phyloP scores from a whole-genome alignment of 148 eudicot genomes.

The Bassia scoparia region DNA sequence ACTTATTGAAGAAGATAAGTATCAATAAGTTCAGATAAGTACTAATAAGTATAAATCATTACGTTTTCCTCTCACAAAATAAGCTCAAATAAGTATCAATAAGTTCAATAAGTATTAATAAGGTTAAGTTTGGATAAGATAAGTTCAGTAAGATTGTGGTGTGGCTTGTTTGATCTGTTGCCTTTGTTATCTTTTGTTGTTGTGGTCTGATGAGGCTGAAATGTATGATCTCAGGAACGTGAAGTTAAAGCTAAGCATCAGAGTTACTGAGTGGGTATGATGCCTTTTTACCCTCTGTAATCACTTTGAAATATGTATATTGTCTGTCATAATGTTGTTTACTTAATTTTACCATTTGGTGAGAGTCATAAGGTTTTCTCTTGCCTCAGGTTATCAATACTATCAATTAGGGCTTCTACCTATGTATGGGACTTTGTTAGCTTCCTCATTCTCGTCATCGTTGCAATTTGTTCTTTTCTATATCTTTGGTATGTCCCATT shows the following conservation, averaged over 20 bases:
- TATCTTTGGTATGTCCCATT: constrained; percentile 63
- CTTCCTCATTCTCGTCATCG: constrained; percentile 81
- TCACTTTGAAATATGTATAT: neutral
- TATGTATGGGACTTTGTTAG: constrained; percentile 93
- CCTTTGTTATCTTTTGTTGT: neutral
- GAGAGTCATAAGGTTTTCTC: constrained; percentile 13
- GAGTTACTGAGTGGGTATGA: constrained; percentile 91
- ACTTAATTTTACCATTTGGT: constrained; percentile 1
- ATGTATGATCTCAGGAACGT: constrained; percentile 53
- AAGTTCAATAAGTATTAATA: no score
- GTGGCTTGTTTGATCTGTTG: neutral
- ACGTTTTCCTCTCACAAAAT: no score
- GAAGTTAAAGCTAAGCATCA: constrained; percentile 98
- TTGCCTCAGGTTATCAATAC: constrained; percentile 67
- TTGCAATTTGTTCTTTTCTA: constrained; percentile 73
- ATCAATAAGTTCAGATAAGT: no score
- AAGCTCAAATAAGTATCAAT: no score
- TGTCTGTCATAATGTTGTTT: neutral
- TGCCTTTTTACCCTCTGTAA: constrained; percentile 1
- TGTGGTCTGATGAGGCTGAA: constrained; percentile 1
- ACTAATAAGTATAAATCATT: no score
- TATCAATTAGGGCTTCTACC: constrained; percentile 88
- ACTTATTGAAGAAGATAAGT: no score
- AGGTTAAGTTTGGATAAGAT: no score
- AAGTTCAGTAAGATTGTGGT: neutral